phyloP scores from a whole-genome alignment of 2,329 filamentous ascomycete genomes.

The Monilinia fructigena region DNA sequence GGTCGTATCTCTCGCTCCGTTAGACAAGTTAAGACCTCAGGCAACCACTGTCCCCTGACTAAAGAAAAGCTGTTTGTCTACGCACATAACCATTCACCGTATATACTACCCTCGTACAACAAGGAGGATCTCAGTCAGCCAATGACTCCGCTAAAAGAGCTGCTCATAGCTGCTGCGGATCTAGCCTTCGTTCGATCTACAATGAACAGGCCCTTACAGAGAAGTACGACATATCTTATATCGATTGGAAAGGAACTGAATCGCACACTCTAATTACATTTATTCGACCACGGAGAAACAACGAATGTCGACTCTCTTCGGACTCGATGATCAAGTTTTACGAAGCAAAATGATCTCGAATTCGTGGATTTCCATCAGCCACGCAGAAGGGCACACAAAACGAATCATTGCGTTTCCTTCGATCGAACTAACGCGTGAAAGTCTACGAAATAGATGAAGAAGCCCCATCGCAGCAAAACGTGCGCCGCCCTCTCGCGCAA shows the following conservation, averaged over 20 bases:
- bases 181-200: constrained; percentile 81
- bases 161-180: constrained; percentile 91
- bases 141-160: constrained; percentile 93
- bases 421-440: constrained; percentile 91
- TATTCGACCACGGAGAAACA: constrained; percentile 81
- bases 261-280: constrained; percentile 79
- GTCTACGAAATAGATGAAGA: constrained; percentile 73
- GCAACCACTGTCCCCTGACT: constrained; percentile 66
- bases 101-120: constrained; percentile 92
- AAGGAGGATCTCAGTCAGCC: constrained; percentile 90
- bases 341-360: constrained; percentile 72
- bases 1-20: constrained; percentile 87
- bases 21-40: constrained; percentile 61
- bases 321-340: constrained; percentile 82
- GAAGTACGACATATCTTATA: constrained; percentile 88
- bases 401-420: constrained; percentile 91
- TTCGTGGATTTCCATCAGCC: constrained; percentile 84
- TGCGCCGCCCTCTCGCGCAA: constrained; percentile 47
- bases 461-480: constrained; percentile 52
- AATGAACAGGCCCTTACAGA: constrained; percentile 87
- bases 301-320: constrained; percentile 87
- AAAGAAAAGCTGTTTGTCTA: constrained; percentile 83
- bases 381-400: constrained; percentile 91
- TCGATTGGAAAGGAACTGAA: constrained; percentile 82
- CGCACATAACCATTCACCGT: too few species aligned